Percentiles rank a stretch among this genome's conserved stretches.
Evolutionary conservation across 2,329 filamentous ascomycete genomes (phyloP).

Genomic region (Parascedosporium putredinis): DNA sequence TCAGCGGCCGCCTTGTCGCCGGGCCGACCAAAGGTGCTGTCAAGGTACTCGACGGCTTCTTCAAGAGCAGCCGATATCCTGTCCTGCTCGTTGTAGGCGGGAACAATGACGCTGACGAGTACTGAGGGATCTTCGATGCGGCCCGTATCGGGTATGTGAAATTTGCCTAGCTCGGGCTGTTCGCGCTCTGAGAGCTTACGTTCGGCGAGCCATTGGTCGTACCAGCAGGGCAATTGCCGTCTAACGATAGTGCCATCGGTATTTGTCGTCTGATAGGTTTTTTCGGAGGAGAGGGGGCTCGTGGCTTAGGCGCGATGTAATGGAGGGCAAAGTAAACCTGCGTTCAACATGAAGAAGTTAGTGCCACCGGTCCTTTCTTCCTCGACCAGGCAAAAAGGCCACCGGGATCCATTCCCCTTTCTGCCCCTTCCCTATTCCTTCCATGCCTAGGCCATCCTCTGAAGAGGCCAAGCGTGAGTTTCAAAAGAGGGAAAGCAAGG

Average conservation of each 20-base stretch:
- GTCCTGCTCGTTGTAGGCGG: slow-evolving; percentile 88
- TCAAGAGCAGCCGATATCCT: slow-evolving; percentile 76
- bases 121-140: slow-evolving; percentile 65
- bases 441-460: neutral
- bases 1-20: slow-evolving; percentile 16
- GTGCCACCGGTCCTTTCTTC: neutral
- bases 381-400: neutral
- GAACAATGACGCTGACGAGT: slow-evolving; percentile 86
- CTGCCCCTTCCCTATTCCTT: neutral
- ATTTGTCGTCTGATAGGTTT: slow-evolving; percentile 68
- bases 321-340: slow-evolving; percentile 42
- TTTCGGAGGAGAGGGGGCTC: slow-evolving; percentile 68
- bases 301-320: slow-evolving; percentile 71
- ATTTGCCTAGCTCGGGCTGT: slow-evolving; percentile 26
- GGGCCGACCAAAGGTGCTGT: slow-evolving; percentile 58
- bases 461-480: neutral
- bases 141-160: slow-evolving; percentile 34
- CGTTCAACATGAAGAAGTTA: neutral
- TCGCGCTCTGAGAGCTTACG: slow-evolving; percentile 27
- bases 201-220: slow-evolving; percentile 61
- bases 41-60: slow-evolving; percentile 81
- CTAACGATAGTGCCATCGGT: slow-evolving; percentile 36
- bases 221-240: slow-evolving; percentile 71
- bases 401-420: neutral
- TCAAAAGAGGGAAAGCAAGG: neutral